Evolutionary conservation across 2,329 filamentous ascomycete species (phyloP).

Genomic region (Pestalotiopsis sp.): DNA sequence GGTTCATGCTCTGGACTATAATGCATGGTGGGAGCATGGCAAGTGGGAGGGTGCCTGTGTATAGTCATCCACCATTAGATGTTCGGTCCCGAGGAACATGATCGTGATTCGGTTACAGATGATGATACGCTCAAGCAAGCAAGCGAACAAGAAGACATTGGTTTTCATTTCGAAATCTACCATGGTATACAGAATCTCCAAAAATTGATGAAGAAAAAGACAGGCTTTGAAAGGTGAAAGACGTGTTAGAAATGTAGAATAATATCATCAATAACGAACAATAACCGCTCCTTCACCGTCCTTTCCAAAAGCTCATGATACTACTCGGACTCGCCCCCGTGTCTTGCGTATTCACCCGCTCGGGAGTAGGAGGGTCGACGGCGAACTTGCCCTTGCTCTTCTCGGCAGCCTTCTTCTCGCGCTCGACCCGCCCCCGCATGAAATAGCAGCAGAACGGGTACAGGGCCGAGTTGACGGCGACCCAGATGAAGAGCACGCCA

Average conservation of each 20-base stretch:
- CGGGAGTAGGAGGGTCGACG: constrained; percentile 25
- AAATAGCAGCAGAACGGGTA: constrained; percentile 53
- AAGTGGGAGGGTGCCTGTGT: background rate
- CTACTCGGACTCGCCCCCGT: constrained; percentile 30
- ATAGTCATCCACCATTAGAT: background rate
- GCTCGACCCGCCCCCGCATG: constrained; percentile 43
- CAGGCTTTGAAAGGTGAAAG: background rate
- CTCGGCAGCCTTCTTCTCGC: constrained; percentile 27
- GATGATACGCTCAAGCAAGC: too few relatives aligned
- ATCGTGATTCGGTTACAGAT: too few relatives aligned
- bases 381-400: constrained; percentile 29
- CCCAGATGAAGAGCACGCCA: constrained; percentile 62
- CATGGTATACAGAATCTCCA: background rate
- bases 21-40: background rate
- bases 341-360: constrained; percentile 30
- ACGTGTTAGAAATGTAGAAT: background rate
- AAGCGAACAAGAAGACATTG: background rate
- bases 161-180: background rate
- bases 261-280: background rate
- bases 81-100: background rate
- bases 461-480: constrained; percentile 50
- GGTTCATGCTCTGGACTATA: background rate
- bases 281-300: constrained; percentile 24
- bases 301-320: constrained; percentile 25
- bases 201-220: too few relatives aligned